A percentile compares a stretch with the other conserved stretches of the same genome.
Evolutionary conservation across 257 asterid species (phyloP).

Genomic region (Nicotiana tabacum): DNA sequence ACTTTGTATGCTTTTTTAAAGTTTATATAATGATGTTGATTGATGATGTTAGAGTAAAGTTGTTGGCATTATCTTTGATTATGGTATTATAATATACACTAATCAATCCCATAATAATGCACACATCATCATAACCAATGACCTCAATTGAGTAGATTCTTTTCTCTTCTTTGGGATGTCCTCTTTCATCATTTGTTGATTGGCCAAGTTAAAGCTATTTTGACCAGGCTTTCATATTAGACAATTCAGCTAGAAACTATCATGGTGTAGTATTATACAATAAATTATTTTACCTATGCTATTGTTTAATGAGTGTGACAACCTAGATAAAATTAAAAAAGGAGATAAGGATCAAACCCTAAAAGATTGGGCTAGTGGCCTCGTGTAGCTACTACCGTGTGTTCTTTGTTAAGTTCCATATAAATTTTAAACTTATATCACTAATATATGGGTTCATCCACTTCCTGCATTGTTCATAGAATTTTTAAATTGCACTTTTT

Average conservation of each 20-base stretch:
- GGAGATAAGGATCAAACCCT: background rate
- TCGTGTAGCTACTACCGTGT: background rate
- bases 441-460: background rate
- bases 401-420: background rate
- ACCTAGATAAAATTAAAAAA: background rate
- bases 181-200: conserved; percentile 14
- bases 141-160: conserved; percentile 21
- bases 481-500: background rate
- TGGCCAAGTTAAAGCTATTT: conserved; percentile 14
- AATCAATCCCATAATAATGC: conserved; percentile 16
- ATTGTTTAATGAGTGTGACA: background rate
- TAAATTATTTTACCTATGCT: background rate
- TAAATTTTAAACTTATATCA: background rate
- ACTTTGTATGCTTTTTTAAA: background rate
- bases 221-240: background rate
- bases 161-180: conserved; percentile 18
- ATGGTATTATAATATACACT: conserved; percentile 2
- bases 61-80: conserved; percentile 2
- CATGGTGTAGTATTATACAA: background rate
- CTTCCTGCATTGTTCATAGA: too few species aligned
- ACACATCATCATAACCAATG: conserved; percentile 19
- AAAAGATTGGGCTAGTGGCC: background rate
- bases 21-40: conserved; percentile 1
- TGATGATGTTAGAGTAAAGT: conserved; percentile 4
- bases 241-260: background rate